These are phyloP conservation scores for Sporothrix humicola DNA, from an alignment of 2,329 filamentous ascomycete species.

Conservation along the genomic window DNA sequence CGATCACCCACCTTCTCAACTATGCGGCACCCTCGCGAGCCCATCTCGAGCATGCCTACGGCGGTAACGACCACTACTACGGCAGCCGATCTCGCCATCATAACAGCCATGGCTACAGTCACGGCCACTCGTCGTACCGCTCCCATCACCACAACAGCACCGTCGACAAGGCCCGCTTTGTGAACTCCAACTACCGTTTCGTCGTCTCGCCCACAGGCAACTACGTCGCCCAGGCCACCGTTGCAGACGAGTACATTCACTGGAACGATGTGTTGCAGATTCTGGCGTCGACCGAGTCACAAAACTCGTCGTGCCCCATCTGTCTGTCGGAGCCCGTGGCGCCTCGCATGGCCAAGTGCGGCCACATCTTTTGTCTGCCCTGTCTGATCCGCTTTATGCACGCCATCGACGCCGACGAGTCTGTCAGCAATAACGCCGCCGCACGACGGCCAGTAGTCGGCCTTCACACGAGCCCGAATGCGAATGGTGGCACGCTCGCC, in stretches of 20 bases:
- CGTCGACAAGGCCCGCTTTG: constrained; percentile 84
- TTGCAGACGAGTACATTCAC: constrained; percentile 87
- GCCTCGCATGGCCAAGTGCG: constrained; percentile 94
- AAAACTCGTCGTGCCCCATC: constrained; percentile 88
- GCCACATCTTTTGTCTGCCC: constrained; percentile 94
- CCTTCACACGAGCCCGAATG: constrained; percentile 55
- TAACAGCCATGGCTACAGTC: constrained; percentile 49
- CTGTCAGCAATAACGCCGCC: not conserved
- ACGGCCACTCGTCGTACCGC: constrained; percentile 59
- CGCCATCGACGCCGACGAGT: constrained; percentile 72
- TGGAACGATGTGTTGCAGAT: constrained; percentile 93
- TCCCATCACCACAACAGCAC: constrained; percentile 78
- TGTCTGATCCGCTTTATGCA: constrained; percentile 97
- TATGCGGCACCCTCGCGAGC: constrained; percentile 81
- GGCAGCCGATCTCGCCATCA: constrained; percentile 47
- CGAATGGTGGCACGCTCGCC: constrained; percentile 50
- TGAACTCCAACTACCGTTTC: constrained; percentile 97
- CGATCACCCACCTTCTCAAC: constrained; percentile 95
- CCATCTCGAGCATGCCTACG: constrained; percentile 57
- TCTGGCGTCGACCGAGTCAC: constrained; percentile 86
- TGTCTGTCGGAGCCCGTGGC: constrained; percentile 92
- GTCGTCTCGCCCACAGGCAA: constrained; percentile 82
- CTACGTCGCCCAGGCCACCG: constrained; percentile 79
- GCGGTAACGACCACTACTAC: constrained; percentile 22
- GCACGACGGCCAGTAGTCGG: not conserved